These are phyloP conservation scores for Tolypocladium tropicale DNA, from an alignment of 2,329 filamentous ascomycete species.

Conservation along the genomic window DNA sequence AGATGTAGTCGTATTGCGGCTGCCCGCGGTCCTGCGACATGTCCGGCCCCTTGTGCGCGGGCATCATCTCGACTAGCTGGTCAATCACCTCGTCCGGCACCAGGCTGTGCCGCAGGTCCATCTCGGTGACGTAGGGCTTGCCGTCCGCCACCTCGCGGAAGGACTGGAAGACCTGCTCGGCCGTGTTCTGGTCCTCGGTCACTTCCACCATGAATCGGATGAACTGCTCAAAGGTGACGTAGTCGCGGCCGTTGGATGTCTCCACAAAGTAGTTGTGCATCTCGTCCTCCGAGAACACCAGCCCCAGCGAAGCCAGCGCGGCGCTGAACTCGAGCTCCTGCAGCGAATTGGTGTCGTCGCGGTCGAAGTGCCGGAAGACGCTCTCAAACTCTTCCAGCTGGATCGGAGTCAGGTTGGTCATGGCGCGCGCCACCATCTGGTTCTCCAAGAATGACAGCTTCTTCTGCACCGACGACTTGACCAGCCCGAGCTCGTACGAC, in stretches of 20 bases:
- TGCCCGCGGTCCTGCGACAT: conserved; percentile 73
- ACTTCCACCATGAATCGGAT: conserved; percentile 99
- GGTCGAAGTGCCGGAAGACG: conserved; percentile 95
- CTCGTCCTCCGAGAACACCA: conserved; percentile 95
- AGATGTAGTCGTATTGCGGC: conserved; percentile 91
- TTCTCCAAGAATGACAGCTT: conserved; percentile 96
- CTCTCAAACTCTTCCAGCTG: conserved; percentile 98
- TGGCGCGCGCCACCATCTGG: conserved; percentile 94
- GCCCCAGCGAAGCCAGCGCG: conserved; percentile 82
- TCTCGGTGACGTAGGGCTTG: conserved; percentile 96
- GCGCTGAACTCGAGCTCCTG: conserved; percentile 94
- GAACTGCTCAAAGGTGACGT: conserved; percentile 96
- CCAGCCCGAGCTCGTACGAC: conserved; percentile 82
- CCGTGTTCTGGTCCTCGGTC: conserved; percentile 97
- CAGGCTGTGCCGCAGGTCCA: conserved; percentile 87
- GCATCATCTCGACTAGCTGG: conserved; percentile 80
- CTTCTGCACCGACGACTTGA: conserved; percentile 87
- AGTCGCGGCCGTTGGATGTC: conserved; percentile 67
- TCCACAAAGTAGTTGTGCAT: conserved; percentile 94
- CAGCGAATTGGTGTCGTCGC: conserved; percentile 80
- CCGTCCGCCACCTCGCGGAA: conserved; percentile 97
- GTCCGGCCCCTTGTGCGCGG: conserved; percentile 72
- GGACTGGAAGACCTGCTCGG: conserved; percentile 95
- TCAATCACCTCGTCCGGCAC: conserved; percentile 97
- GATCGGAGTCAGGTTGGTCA: conserved; percentile 98